Evolutionary conservation across 257 asterid species (phyloP).

Genomic region (Solanum virginianum): DNA sequence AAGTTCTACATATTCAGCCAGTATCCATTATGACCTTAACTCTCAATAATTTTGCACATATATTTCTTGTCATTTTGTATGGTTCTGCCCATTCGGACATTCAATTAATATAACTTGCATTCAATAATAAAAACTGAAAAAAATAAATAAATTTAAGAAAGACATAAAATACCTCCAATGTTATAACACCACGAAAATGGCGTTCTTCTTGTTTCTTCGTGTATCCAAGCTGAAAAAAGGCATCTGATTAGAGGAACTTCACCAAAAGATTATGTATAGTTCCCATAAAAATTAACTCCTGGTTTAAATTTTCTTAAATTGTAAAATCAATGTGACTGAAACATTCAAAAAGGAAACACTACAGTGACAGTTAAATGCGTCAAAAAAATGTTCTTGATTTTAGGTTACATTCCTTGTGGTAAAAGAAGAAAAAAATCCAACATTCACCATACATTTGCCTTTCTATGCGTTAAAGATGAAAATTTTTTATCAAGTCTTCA

Average conservation of each 20-base stretch:
- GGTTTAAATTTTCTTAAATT: neutral
- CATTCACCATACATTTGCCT: neutral
- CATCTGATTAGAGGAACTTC: neutral
- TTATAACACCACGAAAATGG: constrained; percentile 88
- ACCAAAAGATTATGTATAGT: neutral
- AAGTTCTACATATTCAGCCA: neutral
- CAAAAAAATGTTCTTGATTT: neutral
- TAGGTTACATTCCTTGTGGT: neutral
- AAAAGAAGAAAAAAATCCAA: neutral
- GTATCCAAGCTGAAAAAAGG: constrained; percentile 80
- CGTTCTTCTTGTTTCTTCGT: constrained; percentile 94
- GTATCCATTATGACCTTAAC: neutral
- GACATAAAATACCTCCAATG: constrained; percentile 57
- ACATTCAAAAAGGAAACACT: neutral
- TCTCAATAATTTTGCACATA: neutral
- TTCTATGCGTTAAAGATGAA: neutral
- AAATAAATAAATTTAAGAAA: neutral
- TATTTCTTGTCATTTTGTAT: neutral
- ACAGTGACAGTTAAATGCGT: neutral
- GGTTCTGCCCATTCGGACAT: neutral
- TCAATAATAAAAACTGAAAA: neutral
- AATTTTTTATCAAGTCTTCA: neutral
- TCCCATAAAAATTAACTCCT: neutral
- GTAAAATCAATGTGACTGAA: neutral
- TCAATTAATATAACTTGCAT: neutral